Evolutionary conservation across 75 land plant genomes (phyloP), one percentile per base, ranked within the genome.

Genomic region (Pinus tabuliformis): DNA sequence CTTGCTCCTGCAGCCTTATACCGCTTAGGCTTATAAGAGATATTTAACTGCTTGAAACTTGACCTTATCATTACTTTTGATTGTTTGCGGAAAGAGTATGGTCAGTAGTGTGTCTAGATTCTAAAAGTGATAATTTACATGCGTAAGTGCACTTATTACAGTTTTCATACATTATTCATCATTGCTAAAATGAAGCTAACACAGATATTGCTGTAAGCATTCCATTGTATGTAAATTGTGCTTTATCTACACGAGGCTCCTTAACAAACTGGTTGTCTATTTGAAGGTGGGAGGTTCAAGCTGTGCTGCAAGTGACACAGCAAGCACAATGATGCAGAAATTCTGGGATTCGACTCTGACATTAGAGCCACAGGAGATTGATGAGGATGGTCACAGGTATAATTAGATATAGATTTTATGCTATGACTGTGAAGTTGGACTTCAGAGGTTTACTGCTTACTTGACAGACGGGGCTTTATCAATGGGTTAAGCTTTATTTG

Each of bases 281-380:
- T 56, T 57, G 54, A 56, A 96, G 99, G 95, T 92, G 78, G 99
- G 93, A 75, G 86, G 77, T 83, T 81, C 86, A 68, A 76, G 82
- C 72, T 92, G 89, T 33, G 75, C 87, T 72, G 84, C 79, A 52
- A 89, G 85, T 88, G 95, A 90, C 68, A 76, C 86, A 76, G 89
- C 89, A 76, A 89, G 78, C 75, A 86, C 91, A 65, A 91, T 96
- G 93, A 82, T 96, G 85, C 99, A 96, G 77, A 96, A 90, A 79
- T 96, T 96, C 76, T 96, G 97, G 97, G 99, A 96, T 78, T 96
- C 99, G 20, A 91, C 99, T 15, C 83, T 96, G 77, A 83, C 92
- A 33, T 66, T 90, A 72, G 99, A 94, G 63, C 87, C 92, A 75
- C 80, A 83, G 9, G 97, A 96, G 62, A 97, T 94, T 79, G 92